phyloP scores from a whole-genome alignment of 2,329 filamentous ascomycete species.

The Epichloe sylvatica region DNA sequence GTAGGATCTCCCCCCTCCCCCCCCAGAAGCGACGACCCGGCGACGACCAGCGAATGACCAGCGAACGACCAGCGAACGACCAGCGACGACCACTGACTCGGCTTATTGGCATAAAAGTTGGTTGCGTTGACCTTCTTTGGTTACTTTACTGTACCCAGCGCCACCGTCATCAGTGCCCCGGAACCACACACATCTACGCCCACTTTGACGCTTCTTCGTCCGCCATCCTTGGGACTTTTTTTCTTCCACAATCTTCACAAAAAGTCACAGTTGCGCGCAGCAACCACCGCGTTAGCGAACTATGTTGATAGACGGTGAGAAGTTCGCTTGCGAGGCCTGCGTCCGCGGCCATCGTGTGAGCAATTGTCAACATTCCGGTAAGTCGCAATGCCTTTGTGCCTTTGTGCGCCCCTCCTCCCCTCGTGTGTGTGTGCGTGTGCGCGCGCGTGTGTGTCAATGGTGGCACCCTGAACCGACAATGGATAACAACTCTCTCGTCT shows the following conservation, averaged over 20 bases:
- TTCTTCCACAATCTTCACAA: slow-evolving; percentile 2
- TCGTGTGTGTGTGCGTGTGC: neutral
- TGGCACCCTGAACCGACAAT: neutral
- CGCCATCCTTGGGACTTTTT: neutral
- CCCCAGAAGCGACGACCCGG: neutral
- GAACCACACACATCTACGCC: slow-evolving; percentile 3
- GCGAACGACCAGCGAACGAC: neutral
- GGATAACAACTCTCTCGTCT: neutral
- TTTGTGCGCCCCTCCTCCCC: neutral
- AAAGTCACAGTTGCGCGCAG: neutral
- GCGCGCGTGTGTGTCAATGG: neutral
- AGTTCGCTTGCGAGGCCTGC: slow-evolving; percentile 96
- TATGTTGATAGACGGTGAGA: slow-evolving; percentile 89
- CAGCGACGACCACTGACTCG: slow-evolving; percentile 4
- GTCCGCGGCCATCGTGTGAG: slow-evolving; percentile 96
- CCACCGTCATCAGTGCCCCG: slow-evolving; percentile 3
- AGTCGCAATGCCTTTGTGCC: slow-evolving; percentile 25
- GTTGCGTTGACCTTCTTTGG: neutral
- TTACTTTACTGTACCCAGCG: neutral
- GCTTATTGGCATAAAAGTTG: neutral
- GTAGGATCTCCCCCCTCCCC: neutral
- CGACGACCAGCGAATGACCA: neutral
- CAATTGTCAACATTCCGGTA: slow-evolving; percentile 93
- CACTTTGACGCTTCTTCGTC: slow-evolving; percentile 1
- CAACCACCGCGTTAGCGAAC: slow-evolving; percentile 4